phyloP scores from a whole-genome alignment of 2,329 filamentous ascomycete genomes.

The Cladosporium phlei region DNA sequence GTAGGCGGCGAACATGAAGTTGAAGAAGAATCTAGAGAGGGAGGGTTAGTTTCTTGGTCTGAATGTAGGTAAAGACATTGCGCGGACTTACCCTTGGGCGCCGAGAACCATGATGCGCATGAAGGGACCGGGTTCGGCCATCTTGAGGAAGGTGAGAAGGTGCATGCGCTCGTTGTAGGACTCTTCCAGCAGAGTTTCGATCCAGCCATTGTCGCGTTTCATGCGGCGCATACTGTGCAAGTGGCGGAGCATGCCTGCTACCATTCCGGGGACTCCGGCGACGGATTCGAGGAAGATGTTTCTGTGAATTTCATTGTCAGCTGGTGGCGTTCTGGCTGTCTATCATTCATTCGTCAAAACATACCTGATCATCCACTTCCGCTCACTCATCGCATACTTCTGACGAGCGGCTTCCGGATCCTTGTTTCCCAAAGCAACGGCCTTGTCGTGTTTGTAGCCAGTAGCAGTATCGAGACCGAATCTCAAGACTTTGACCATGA shows the following conservation, averaged over 20 bases:
- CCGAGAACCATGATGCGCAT: constrained; percentile 90
- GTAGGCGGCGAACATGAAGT: constrained; percentile 84
- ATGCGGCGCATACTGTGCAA: constrained; percentile 76
- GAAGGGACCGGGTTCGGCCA: constrained; percentile 79
- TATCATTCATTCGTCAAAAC: neutral
- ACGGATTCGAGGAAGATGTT: constrained; percentile 94
- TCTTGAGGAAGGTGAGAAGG: constrained; percentile 85
- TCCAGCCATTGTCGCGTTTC: constrained; percentile 93
- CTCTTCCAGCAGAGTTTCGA: constrained; percentile 45
- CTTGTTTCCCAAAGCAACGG: constrained; percentile 35
- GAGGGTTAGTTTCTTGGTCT: too few species aligned
- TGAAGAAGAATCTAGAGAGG: constrained; percentile 98
- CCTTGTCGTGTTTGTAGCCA: constrained; percentile 68
- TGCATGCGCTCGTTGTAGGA: constrained; percentile 65
- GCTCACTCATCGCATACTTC: constrained; percentile 68
- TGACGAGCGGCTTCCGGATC: constrained; percentile 50
- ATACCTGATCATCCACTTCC: constrained; percentile 78
- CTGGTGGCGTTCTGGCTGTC: neutral
- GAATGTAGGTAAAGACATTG: too few species aligned
- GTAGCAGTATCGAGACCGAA: constrained; percentile 79
- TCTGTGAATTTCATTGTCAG: neutral
- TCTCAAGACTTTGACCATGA: constrained; percentile 68
- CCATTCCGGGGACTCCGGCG: constrained; percentile 94
- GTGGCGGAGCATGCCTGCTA: constrained; percentile 89
- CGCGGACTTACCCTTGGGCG: too few species aligned